A percentile compares a stretch with the other conserved stretches of the same genome.
phyloP scores from a whole-genome alignment of 1,284 basidiomycete species.

The Rhodotorula sp. region DNA sequence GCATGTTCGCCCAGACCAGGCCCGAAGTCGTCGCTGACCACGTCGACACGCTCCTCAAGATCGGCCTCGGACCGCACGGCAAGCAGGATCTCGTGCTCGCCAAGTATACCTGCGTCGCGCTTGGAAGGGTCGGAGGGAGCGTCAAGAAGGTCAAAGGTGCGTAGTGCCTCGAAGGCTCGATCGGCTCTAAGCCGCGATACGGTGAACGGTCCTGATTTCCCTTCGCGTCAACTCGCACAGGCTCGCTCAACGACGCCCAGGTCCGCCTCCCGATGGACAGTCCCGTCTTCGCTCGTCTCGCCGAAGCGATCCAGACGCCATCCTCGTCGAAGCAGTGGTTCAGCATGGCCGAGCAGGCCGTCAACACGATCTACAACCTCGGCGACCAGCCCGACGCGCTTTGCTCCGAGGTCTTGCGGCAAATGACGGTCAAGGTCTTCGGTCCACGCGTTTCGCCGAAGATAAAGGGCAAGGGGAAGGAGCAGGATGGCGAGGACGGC shows the following conservation, averaged over 20 bases:
- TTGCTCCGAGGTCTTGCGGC: conserved; percentile 77
- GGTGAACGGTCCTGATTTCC: background rate
- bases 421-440: conserved; percentile 73
- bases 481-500: background rate
- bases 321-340: conserved; percentile 88
- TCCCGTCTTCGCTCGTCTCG: conserved; percentile 77
- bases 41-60: conserved; percentile 77
- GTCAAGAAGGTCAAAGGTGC: conserved; percentile 94
- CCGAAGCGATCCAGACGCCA: conserved; percentile 71
- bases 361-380: conserved; percentile 92
- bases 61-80: conserved; percentile 83
- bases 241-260: conserved; percentile 82
- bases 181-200: no score
- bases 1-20: conserved; percentile 89
- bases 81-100: conserved; percentile 86
- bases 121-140: conserved; percentile 88
- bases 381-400: conserved; percentile 89
- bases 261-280: conserved; percentile 85
- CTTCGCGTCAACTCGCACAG: conserved; percentile 44
- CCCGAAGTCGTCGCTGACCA: conserved; percentile 81
- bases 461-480: background rate
- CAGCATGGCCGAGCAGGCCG: conserved; percentile 89
- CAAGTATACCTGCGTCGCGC: conserved; percentile 87
- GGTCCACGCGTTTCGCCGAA: conserved; percentile 37
- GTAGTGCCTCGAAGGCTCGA: conserved; percentile 45